Evolutionary conservation across 2,329 filamentous ascomycete species (phyloP).

Genomic region (Aureobasidium namibiae): DNA sequence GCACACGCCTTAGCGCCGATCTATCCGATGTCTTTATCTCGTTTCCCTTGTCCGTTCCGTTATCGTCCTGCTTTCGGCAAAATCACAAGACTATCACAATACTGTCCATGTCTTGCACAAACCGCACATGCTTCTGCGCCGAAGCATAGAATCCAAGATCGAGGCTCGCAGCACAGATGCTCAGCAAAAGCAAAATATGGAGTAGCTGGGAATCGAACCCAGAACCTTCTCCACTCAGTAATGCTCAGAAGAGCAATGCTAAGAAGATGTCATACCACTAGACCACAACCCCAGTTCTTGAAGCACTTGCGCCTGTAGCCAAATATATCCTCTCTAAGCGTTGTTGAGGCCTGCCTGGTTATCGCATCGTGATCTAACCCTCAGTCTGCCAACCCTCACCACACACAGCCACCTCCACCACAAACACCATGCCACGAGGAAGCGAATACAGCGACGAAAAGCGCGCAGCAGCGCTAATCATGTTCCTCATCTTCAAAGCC

Average conservation of each 20-base stretch:
- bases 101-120: not conserved
- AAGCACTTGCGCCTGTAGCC: not conserved
- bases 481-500: not conserved
- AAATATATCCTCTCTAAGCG: no score
- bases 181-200: not conserved
- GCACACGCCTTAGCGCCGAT: not conserved
- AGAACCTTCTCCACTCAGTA: constrained; percentile 12
- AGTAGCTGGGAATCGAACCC: constrained; percentile 12
- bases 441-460: constrained; percentile 1
- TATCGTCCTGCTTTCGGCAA: not conserved
- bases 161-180: no score
- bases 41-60: not conserved
- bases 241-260: constrained; percentile 6
- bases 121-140: not conserved
- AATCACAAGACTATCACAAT: not conserved
- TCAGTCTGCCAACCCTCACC: not conserved
- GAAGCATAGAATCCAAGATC: no score
- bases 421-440: not conserved
- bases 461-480: not conserved
- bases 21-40: constrained; percentile 9
- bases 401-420: no score
- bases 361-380: no score
- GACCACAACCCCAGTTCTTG: constrained; percentile 8
- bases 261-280: constrained; percentile 13
- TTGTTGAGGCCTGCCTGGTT: not conserved